Evolutionary conservation across 805 yeast species (phyloP).

Genomic region (Maudiozyma bulderi): DNA sequence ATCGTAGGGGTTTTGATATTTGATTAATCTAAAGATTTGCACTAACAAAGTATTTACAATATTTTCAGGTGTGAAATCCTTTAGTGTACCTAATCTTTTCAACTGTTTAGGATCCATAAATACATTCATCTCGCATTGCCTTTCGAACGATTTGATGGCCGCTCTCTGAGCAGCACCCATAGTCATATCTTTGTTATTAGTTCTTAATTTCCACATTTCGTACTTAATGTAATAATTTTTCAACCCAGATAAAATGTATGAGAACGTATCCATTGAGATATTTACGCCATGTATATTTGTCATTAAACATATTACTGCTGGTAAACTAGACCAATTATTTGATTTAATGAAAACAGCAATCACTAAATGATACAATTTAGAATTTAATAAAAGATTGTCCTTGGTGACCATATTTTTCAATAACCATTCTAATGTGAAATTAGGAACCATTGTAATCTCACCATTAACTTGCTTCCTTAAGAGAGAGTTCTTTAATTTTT

Average conservation of each 20-base stretch:
- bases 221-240: conserved; percentile 11
- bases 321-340: conserved; percentile 20
- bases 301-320: conserved; percentile 14
- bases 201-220: neutral
- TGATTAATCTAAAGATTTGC: conserved; percentile 9
- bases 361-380: conserved; percentile 10
- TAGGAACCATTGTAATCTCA: conserved; percentile 9
- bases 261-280: conserved; percentile 3
- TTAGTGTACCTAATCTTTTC: neutral
- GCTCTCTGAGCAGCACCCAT: neutral
- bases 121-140: neutral
- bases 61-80: neutral
- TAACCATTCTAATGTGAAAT: conserved; percentile 7
- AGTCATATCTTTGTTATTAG: neutral
- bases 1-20: conserved; percentile 10
- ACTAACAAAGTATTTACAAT: conserved; percentile 4
- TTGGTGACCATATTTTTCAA: conserved; percentile 12
- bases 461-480: conserved; percentile 3
- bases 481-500: neutral
- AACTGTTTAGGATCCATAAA: neutral
- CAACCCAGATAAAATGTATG: conserved; percentile 16
- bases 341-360: conserved; percentile 13
- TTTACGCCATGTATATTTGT: conserved; percentile 10
- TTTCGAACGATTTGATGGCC: neutral
- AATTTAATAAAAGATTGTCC: conserved; percentile 18